Evolutionary conservation across 2,329 filamentous ascomycete genomes (phyloP), one percentile per base, ranked within the genome.

Genomic region (Colletotrichum somersetense): DNA sequence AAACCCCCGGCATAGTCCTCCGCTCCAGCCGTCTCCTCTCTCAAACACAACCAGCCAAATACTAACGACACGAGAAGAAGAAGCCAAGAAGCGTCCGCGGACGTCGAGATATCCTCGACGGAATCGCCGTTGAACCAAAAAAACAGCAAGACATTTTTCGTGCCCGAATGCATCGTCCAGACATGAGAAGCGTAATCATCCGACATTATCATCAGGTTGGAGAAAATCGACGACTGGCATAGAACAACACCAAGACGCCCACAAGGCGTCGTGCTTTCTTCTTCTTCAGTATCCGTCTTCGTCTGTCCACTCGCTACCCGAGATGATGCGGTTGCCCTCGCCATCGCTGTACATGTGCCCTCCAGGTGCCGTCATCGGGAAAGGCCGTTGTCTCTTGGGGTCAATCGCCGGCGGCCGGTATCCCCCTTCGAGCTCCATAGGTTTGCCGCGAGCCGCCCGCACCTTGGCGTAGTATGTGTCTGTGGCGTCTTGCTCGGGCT

Each of bases 401-500:
- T 86, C 84, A 76, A 81, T 84, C 62, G 81, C 80, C 42, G 83
- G 78, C 11, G 80, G 77, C n/a, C 79, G 78, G 73, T 85, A 83
- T 8, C 79, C 81, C 42, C 82, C 81, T 59, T 89, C 88, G 16
- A 86, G 85, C 30, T 84, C 85, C 72, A 89, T 86, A 57, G 92
- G 88, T 83, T 94, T 95, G 75, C 87, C 87, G 46, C 90, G 88
- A 7, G 91, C 87, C 42, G 91, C 91, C 69, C 92, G 89, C 66
- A 95, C 84, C 81, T 93, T 94, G 75, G 93, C 92, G 78, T 94
- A 94, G 81, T 97, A 97, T 12, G 90, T 87, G 73, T 96, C 93
- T 5, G 91, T 91, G 0, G 89, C 89, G 79, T 97, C 95, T 33
- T 88, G 86, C 77, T 94, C 93, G 0, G 91, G 89, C 77, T 94